Conservation (phyloP, 148 eudicot species). For the Salicornia ramosissima region DNA sequence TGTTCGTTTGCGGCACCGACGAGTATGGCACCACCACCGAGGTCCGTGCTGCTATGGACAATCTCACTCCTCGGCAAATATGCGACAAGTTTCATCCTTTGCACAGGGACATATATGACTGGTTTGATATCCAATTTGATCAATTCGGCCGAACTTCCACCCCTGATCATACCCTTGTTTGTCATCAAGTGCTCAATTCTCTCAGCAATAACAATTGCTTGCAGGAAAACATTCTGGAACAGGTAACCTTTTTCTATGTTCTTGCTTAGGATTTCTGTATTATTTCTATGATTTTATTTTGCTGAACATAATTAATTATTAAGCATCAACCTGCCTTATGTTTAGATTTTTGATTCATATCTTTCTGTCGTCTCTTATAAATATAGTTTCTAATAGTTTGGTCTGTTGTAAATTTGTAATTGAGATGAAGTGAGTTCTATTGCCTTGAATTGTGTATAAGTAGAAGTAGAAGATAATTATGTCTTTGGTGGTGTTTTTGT, state of each 20-base stretch:
- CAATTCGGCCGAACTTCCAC: conserved; percentile 14
- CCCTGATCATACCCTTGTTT: background rate
- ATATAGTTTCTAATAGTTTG: background rate
- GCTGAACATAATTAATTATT: background rate
- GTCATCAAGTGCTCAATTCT: background rate
- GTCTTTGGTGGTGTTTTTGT: no score
- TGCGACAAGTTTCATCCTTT: conserved; percentile 4
- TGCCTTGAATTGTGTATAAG: no score
- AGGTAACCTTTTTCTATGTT: background rate
- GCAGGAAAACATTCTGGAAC: background rate
- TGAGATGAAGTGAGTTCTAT: no score
- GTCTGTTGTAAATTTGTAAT: background rate
- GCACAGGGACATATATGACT: conserved; percentile 7
- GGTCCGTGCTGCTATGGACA: background rate
- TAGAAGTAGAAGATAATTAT: no score
- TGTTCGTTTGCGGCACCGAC: conserved; percentile 17
- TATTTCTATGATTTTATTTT: background rate
- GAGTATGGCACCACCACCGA: conserved; percentile 16
- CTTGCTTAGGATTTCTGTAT: background rate
- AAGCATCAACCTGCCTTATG: no score
- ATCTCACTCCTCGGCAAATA: background rate
- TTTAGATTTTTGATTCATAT: background rate
- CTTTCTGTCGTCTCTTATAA: background rate
- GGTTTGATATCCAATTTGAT: conserved; percentile 9
- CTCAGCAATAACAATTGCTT: background rate